phyloP scores from a whole-genome alignment of 2,329 filamentous ascomycete species.

The Trichoderma hamatum region DNA sequence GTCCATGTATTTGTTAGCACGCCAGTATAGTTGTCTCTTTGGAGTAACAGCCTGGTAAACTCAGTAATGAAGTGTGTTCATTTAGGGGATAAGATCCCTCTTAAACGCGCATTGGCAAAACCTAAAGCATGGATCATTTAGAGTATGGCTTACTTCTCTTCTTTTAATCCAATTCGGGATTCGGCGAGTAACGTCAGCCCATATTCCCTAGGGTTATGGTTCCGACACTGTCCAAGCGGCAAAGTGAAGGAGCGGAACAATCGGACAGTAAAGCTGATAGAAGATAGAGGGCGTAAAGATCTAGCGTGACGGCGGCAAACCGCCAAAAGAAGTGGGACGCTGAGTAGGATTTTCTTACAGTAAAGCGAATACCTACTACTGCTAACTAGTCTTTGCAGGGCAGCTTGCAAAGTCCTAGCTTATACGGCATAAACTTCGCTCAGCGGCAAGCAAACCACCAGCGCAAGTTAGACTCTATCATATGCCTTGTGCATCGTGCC shows the following conservation, averaged over 20 bases:
- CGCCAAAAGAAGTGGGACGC: background rate
- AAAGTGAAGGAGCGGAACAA: slow-evolving; percentile 9
- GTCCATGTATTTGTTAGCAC: background rate
- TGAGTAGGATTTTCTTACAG: background rate
- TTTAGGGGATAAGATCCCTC: background rate
- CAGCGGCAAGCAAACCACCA: background rate
- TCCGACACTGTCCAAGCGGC: background rate
- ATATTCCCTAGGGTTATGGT: background rate
- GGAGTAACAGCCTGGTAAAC: background rate
- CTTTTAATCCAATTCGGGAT: slow-evolving; percentile 4
- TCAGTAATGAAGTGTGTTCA: background rate
- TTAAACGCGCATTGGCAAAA: background rate
- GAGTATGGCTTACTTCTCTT: background rate
- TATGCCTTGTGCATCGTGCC: slow-evolving; percentile 12
- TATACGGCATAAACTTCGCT: slow-evolving; percentile 1
- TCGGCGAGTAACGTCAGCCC: slow-evolving; percentile 8
- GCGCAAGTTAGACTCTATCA: slow-evolving; percentile 13
- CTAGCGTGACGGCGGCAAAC: slow-evolving; percentile 16
- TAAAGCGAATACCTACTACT: background rate
- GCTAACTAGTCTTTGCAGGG: background rate
- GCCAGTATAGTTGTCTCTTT: background rate
- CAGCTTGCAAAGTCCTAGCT: background rate
- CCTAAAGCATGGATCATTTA: background rate
- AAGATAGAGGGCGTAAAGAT: background rate
- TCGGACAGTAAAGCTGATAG: background rate